These are phyloP conservation scores for Daphne laureola DNA, from an alignment of 441 rosid species.

Conservation along the genomic window DNA sequence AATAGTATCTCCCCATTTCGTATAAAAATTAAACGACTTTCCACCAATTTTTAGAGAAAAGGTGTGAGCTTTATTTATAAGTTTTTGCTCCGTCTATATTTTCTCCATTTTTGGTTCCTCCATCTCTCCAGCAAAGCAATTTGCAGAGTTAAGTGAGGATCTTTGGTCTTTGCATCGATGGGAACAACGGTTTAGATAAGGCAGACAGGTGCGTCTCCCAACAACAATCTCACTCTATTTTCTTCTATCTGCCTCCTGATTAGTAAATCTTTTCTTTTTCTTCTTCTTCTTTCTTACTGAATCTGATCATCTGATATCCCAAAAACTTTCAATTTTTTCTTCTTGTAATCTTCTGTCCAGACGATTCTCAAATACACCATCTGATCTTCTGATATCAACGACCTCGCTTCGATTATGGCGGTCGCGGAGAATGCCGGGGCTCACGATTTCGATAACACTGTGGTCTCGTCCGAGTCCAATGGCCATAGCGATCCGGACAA, in stretches of 20 bases:
- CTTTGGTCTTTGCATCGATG: constrained; percentile 22
- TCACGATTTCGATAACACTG: constrained; percentile 49
- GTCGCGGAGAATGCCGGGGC: constrained; percentile 84
- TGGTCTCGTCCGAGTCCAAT: constrained; percentile 36
- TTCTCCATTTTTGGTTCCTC: neutral
- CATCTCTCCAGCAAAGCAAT: neutral
- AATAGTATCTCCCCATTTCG: neutral
- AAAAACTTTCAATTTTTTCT: constrained; percentile 2
- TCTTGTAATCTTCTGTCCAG: constrained; percentile 14
- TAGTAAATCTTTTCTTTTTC: constrained; percentile 1
- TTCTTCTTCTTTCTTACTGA: constrained; percentile 5
- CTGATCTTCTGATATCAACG: constrained; percentile 6
- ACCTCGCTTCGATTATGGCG: constrained; percentile 56
- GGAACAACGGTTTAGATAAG: constrained; percentile 27
- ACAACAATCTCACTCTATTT: neutral
- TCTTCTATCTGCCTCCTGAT: constrained; percentile 11
- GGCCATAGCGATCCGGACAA: constrained; percentile 35
- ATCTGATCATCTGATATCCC: constrained; percentile 9
- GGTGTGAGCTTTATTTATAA: constrained; percentile 10
- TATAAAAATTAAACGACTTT: neutral
- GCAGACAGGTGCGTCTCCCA: constrained; percentile 22
- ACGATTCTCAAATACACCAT: constrained; percentile 20
- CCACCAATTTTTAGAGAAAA: neutral
- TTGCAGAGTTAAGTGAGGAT: constrained; percentile 23
- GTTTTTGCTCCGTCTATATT: constrained; percentile 13